Evolutionary conservation across 2,329 filamentous ascomycete genomes (phyloP).

Genomic region (Paecilomyces fulvus): DNA sequence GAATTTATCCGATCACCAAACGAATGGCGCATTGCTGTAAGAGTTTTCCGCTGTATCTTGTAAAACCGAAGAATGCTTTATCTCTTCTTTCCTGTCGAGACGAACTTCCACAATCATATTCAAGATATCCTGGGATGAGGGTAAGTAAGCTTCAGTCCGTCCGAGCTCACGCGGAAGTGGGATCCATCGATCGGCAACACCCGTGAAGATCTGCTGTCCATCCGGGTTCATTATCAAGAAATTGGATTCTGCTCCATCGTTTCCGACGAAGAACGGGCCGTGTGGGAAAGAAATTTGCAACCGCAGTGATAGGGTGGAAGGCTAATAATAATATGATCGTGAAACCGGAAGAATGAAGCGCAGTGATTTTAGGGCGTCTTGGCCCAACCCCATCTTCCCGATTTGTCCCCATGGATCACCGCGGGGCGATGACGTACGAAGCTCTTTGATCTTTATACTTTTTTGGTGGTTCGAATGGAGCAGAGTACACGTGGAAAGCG

Average conservation of each 20-base stretch:
- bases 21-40: too few relatives aligned
- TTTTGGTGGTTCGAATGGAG: too few relatives aligned
- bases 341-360: background rate
- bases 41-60: too few relatives aligned
- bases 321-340: background rate
- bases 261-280: too few relatives aligned
- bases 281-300: too few relatives aligned
- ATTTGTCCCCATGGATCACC: background rate
- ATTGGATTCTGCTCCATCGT: too few relatives aligned
- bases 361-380: too few relatives aligned
- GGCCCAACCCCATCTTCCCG: background rate
- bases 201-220: background rate
- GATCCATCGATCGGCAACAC: background rate
- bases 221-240: background rate
- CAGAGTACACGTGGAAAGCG: too few relatives aligned
- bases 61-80: background rate
- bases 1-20: background rate
- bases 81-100: background rate
- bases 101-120: background rate
- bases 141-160: background rate
- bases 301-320: too few relatives aligned
- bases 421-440: background rate
- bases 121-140: too few relatives aligned
- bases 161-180: background rate
- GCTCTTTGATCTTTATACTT: too few relatives aligned